These are phyloP conservation scores for Alternaria rosae DNA, from an alignment of 2,329 filamentous ascomycete genomes.

Conservation along the genomic window DNA sequence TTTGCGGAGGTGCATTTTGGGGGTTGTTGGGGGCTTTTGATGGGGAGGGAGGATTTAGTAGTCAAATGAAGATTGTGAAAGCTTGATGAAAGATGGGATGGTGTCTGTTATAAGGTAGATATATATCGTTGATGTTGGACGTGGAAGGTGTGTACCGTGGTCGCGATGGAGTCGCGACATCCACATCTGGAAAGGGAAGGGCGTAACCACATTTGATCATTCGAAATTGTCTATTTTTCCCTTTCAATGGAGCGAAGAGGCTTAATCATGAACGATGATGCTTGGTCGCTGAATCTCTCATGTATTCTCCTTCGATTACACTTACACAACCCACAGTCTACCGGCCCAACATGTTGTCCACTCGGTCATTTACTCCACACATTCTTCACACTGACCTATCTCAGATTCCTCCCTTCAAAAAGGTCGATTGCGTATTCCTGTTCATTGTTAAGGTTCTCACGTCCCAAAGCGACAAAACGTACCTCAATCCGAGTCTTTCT, in stretches of 20 bases:
- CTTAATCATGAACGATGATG: no score
- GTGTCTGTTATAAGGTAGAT: neutral
- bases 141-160: neutral
- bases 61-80: neutral
- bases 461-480: neutral
- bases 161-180: neutral
- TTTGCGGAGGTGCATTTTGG: constrained; percentile 16
- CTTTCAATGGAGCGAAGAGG: neutral
- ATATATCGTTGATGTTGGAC: neutral
- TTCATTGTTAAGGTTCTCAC: neutral
- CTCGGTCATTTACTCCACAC: no score
- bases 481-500: neutral
- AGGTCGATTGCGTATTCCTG: neutral
- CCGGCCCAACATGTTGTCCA: neutral
- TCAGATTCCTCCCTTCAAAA: neutral
- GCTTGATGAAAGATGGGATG: accelerated
- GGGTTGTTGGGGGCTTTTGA: neutral
- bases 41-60: neutral
- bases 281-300: neutral
- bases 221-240: neutral
- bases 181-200: neutral
- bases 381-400: no score
- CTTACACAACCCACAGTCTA: neutral
- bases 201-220: neutral
- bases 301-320: neutral